Evolutionary conservation across 768 basidiomycete species (phyloP).

Genomic region (Lactifluus volemus): DNA sequence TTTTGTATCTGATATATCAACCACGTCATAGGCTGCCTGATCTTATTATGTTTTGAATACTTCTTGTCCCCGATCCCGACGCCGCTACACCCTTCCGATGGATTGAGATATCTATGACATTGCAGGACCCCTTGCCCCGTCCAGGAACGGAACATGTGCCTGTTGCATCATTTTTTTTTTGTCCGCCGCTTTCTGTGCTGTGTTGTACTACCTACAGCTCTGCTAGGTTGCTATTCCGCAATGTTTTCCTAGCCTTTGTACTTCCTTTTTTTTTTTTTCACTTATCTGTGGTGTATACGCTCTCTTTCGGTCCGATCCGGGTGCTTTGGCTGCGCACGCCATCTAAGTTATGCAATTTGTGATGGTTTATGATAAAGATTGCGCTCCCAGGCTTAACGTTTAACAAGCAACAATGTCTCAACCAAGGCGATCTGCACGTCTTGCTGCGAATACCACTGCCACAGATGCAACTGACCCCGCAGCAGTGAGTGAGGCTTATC

Average conservation of each 20-base stretch:
- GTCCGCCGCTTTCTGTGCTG: constrained; percentile 16
- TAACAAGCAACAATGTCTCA: constrained; percentile 10
- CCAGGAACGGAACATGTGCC: constrained; percentile 11
- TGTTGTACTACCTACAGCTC: constrained; percentile 18
- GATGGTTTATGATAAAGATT: constrained; percentile 11
- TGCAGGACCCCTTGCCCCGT: constrained; percentile 14
- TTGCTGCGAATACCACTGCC: constrained; percentile 9
- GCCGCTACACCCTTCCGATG: neutral
- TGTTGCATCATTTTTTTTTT: constrained; percentile 15
- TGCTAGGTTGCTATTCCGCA: constrained; percentile 17
- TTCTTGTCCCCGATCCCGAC: neutral
- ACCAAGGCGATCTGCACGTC: constrained; percentile 19
- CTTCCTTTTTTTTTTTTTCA: constrained; percentile 10
- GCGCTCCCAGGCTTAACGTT: neutral
- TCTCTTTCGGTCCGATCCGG: neutral
- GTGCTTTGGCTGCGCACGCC: neutral
- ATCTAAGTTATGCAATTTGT: neutral
- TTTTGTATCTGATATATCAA: neutral
- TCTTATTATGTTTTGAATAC: constrained; percentile 9
- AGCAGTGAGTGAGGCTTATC: neutral
- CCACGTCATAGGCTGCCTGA: constrained; percentile 8
- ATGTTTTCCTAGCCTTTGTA: constrained; percentile 12
- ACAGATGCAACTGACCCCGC: neutral
- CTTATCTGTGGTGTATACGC: neutral
- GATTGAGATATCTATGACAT: constrained; percentile 16